phyloP scores from a whole-genome alignment of 495 filamentous ascomycete species.

The Aspergillus kassunensis region DNA sequence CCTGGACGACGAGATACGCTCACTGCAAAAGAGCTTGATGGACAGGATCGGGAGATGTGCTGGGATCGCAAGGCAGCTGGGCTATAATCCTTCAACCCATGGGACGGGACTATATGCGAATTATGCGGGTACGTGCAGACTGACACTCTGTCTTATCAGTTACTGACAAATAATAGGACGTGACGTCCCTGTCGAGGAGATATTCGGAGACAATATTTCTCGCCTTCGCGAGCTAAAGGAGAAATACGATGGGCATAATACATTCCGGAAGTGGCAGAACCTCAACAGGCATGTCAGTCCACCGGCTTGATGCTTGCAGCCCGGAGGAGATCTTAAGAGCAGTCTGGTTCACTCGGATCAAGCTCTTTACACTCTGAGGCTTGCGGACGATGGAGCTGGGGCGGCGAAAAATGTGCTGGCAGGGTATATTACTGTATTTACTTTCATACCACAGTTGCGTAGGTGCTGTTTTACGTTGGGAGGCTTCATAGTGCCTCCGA shows the following conservation, averaged over 20 bases:
- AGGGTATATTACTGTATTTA: no score
- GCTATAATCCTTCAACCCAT: background rate
- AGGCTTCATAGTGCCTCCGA: no score
- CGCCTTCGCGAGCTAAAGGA: slow-evolving; percentile 37
- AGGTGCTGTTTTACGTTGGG: no score
- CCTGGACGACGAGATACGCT: slow-evolving; percentile 7
- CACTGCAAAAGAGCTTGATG: slow-evolving; percentile 5
- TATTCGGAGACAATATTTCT: slow-evolving; percentile 40
- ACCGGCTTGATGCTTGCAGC: no score
- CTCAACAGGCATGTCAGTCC: no score
- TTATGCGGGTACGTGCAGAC: slow-evolving; percentile 23
- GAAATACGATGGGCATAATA: slow-evolving; percentile 43
- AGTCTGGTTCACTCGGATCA: no score
- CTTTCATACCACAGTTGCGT: no score
- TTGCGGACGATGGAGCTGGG: no score
- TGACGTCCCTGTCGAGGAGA: slow-evolving; percentile 25
- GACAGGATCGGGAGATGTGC: slow-evolving; percentile 2
- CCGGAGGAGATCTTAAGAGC: no score
- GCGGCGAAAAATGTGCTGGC: no score
- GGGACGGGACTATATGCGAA: slow-evolving; percentile 34
- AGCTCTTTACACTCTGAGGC: no score
- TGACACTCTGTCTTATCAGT: no score
- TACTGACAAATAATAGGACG: slow-evolving; percentile 16
- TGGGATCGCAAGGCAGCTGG: background rate
- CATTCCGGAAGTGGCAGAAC: slow-evolving; percentile 35